Conservation (phyloP, 805 yeast genomes). For the Pichia gijzeniarum region DNA sequence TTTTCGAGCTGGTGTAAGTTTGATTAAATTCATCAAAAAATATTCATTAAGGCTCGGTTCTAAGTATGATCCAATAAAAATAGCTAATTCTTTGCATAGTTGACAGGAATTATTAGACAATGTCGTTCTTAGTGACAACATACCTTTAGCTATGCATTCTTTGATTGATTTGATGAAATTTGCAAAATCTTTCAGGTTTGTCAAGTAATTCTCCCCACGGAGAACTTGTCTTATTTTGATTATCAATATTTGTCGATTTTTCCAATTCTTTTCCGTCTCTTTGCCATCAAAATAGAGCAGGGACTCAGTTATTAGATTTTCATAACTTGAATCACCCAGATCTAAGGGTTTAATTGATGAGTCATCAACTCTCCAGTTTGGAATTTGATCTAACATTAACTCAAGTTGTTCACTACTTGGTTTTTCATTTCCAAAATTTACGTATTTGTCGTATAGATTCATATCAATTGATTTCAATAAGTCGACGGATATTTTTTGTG, state of each 20-base stretch:
- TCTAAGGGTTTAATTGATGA: conserved; percentile 23
- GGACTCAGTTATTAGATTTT: conserved; percentile 25
- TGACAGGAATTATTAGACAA: conserved; percentile 71
- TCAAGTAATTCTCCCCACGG: conserved; percentile 42
- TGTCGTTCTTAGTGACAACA: conserved; percentile 76
- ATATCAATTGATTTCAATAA: conserved; percentile 30
- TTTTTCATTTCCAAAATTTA: neutral
- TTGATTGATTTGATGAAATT: conserved; percentile 32
- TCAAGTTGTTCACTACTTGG: neutral
- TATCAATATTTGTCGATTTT: conserved; percentile 56
- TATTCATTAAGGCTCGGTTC: conserved; percentile 45
- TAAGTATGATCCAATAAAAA: conserved; percentile 33
- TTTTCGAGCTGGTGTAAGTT: conserved; percentile 54
- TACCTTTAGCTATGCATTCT: conserved; percentile 61
- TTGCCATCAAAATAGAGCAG: conserved; percentile 49
- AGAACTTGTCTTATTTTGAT: conserved; percentile 51
- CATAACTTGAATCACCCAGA: conserved; percentile 23
- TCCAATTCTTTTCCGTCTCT: conserved; percentile 91
- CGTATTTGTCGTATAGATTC: conserved; percentile 13
- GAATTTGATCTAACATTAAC: conserved; percentile 7
- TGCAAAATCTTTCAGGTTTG: conserved; percentile 2
- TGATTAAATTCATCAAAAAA: conserved; percentile 41
- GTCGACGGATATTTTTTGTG: conserved; percentile 18
- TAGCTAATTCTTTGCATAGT: conserved; percentile 60
- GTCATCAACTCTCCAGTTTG: conserved; percentile 28